Evolutionary conservation across 2,329 filamentous ascomycete species (phyloP), one percentile per base, ranked within the genome.

Genomic region (Trichoderma harzianum): DNA sequence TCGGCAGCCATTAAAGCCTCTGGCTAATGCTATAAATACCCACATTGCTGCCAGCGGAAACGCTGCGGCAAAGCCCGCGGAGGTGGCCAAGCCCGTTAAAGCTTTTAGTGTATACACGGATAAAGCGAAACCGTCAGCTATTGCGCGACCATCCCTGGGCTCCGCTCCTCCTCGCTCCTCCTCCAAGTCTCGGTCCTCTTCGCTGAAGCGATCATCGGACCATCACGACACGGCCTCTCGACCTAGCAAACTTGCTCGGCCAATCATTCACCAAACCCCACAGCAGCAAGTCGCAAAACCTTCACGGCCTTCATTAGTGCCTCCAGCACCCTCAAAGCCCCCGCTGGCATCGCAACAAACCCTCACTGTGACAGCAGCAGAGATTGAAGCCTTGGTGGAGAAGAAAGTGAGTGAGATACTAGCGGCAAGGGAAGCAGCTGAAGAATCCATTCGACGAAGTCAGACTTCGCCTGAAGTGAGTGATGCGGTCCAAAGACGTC

Each of bases 361-460:
- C 74, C 77, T 81, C 74, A 87, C 84, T 80, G 86, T 93, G 10
- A 92, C 91, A 0, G 88, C 90, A 21, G 91, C 90, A 14, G 91
- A 91, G 67, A 97, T 98, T 73, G 95, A 98, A 79, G 93, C 94
- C 51, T 90, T 98, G 83, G 94, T 98, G 1, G 93, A 97, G 81
- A 93, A 92, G 76, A 97, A 97, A 78, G 93, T 98, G 1, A 91
- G 92, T 72, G 94, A 97, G 82, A 94, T 96, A 43, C 85, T 98
- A 1, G 94, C 95, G 0, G 91, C 91, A n/a, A 89, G 92, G 68
- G 75, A 76, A 39, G 89, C 91, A 55, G 82, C 86, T 18, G 82
- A 87, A 72, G 79, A 80, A 63, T 75, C 79, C n/a, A 74, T 78
- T n/a, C 47, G 36, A 53, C 55, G 58, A 32, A 69, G 58, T 36